These are phyloP conservation scores for Xylona heveae DNA, from an alignment of 495 filamentous ascomycete genomes.

Conservation along the genomic window DNA sequence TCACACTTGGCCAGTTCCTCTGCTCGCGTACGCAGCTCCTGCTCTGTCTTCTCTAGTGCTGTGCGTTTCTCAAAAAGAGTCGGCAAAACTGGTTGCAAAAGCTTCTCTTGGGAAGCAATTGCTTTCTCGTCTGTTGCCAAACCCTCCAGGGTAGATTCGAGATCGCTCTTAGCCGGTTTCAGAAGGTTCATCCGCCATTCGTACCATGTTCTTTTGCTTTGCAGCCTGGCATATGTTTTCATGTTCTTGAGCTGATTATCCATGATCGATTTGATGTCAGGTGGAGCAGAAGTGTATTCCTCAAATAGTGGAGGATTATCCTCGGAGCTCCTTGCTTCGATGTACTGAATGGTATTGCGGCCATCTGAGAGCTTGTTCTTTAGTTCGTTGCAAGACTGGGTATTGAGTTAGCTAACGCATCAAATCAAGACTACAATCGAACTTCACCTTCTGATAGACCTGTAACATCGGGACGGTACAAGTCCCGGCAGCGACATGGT, in stretches of 20 bases:
- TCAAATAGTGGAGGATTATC: conserved; percentile 81
- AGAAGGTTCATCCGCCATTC: conserved; percentile 89
- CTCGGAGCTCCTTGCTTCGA: conserved; percentile 66
- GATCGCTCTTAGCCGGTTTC: conserved; percentile 56
- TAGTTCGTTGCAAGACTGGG: conserved; percentile 74
- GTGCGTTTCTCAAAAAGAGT: conserved; percentile 35
- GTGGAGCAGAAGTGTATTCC: conserved; percentile 73
- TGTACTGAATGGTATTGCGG: conserved; percentile 63
- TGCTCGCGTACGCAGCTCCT: conserved; percentile 43
- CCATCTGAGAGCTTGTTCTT: conserved; percentile 91
- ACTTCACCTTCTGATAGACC: conserved; percentile 73
- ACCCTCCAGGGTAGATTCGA: conserved; percentile 49
- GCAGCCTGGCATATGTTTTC: conserved; percentile 71
- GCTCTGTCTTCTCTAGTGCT: conserved; percentile 37
- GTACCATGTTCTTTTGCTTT: conserved; percentile 93
- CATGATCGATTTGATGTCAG: conserved; percentile 68
- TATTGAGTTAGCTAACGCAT: conserved; percentile 14
- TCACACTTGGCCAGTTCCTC: conserved; percentile 63
- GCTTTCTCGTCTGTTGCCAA: conserved; percentile 53
- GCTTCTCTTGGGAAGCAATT: conserved; percentile 42
- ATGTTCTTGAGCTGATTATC: conserved; percentile 94
- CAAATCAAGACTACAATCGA: neutral
- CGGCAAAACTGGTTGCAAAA: conserved; percentile 45
- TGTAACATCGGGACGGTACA: conserved; percentile 87
- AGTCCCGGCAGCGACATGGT: conserved; percentile 68